phyloP scores from a whole-genome alignment of 2,329 filamentous ascomycete species.

The Trichophyton equinum region DNA sequence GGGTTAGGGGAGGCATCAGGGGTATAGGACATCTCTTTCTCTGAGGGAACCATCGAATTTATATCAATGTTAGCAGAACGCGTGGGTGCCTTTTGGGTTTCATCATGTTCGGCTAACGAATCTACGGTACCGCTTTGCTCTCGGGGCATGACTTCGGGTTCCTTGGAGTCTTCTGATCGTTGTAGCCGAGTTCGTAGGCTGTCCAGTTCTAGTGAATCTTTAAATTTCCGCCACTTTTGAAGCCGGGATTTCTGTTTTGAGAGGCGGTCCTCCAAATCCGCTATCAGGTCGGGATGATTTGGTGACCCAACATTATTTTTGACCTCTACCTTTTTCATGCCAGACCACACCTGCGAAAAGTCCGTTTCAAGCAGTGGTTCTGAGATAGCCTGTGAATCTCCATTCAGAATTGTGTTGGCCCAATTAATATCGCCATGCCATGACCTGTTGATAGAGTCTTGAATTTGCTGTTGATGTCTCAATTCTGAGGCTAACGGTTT shows the following conservation, averaged over 20 bases:
- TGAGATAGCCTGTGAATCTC: conserved; percentile 44
- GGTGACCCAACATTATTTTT: conserved; percentile 30
- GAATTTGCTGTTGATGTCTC: conserved; percentile 27
- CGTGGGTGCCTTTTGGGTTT: neutral
- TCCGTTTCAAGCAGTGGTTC: conserved; percentile 53
- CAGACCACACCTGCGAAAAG: conserved; percentile 60
- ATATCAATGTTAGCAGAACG: neutral
- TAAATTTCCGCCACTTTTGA: conserved; percentile 60
- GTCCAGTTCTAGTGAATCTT: conserved; percentile 22
- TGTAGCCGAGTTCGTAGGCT: neutral
- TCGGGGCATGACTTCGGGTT: neutral
- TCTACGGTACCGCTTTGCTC: neutral
- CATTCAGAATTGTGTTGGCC: conserved; percentile 57
- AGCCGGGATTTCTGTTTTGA: conserved; percentile 55
- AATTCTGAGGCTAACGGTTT: conserved; percentile 3
- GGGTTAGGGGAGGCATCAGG: neutral
- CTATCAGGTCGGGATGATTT: conserved; percentile 35
- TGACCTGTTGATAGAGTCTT: conserved; percentile 51
- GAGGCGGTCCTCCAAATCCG: conserved; percentile 59
- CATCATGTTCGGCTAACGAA: neutral
- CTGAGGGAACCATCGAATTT: too few relatives aligned
- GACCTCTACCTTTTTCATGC: conserved; percentile 45
- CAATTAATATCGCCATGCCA: conserved; percentile 70
- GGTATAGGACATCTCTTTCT: neutral
- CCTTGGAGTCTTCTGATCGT: neutral